Percentiles rank a stretch among this genome's conserved stretches.
phyloP scores from a whole-genome alignment of 176 grass and related monocot genomes.

The Luzula sylvatica region DNA sequence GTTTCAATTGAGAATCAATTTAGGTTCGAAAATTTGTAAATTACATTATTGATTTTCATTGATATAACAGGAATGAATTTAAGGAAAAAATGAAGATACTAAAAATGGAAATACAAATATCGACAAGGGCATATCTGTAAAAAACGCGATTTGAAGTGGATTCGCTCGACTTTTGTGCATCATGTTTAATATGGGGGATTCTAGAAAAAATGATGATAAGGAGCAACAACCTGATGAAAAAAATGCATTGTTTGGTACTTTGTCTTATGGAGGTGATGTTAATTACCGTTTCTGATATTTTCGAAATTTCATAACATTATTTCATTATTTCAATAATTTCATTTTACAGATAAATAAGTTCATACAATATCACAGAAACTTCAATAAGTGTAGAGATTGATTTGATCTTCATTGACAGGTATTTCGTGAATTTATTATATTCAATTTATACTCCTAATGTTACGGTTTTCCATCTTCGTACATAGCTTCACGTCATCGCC shows the following conservation, averaged over 20 bases:
- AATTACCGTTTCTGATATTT: neutral
- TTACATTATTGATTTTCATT: too few relatives aligned
- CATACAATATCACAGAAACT: constrained; percentile 95
- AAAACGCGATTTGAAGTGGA: constrained; percentile 61
- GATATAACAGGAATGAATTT: too few relatives aligned
- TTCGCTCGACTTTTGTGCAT: constrained; percentile 63
- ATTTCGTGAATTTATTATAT: neutral
- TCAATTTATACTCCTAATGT: too few relatives aligned
- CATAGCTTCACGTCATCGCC: too few relatives aligned
- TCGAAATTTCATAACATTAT: neutral
- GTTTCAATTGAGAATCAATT: too few relatives aligned
- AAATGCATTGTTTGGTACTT: constrained; percentile 87
- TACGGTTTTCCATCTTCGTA: too few relatives aligned
- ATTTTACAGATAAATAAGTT: constrained; percentile 66
- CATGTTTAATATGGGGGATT: constrained; percentile 84
- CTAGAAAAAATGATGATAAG: constrained; percentile 57
- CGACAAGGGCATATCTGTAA: constrained; percentile 8
- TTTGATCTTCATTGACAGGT: constrained; percentile 99
- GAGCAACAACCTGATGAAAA: constrained; percentile 60
- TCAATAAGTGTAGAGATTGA: constrained; percentile 96
- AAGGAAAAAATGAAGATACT: too few relatives aligned
- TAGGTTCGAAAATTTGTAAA: too few relatives aligned
- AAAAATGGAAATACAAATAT: constrained; percentile 25
- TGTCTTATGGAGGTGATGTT: constrained; percentile 84
- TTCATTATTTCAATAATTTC: neutral